phyloP scores from a whole-genome alignment of 1,139 yeast genomes.

The Suhomyces ambrosiae region DNA sequence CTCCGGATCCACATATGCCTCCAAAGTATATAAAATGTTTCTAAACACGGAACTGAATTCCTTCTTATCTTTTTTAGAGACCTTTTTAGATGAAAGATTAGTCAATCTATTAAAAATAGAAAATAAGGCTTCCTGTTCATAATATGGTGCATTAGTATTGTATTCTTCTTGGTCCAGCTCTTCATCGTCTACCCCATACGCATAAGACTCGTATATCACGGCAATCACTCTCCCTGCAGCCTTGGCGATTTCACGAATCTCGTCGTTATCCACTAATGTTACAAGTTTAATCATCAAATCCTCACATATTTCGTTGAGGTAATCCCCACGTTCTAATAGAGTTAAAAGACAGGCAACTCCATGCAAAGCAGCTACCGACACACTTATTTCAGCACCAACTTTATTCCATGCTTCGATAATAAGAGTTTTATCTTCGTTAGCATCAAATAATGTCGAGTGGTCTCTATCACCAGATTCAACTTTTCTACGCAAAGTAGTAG shows the following conservation, averaged over 20 bases:
- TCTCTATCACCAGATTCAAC: conserved; percentile 47
- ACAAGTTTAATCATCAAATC: conserved; percentile 42
- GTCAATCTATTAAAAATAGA: conserved; percentile 48
- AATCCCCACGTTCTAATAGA: conserved; percentile 40
- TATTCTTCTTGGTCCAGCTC: conserved; percentile 38
- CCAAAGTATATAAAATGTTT: conserved; percentile 57
- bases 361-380: conserved; percentile 49
- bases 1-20: conserved; percentile 42
- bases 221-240: conserved; percentile 67
- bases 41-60: conserved; percentile 64
- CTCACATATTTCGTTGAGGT: conserved; percentile 45
- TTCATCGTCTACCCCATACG: conserved; percentile 40
- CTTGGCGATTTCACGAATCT: conserved; percentile 41
- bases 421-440: conserved; percentile 39
- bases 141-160: conserved; percentile 55
- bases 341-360: conserved; percentile 52
- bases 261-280: conserved; percentile 47
- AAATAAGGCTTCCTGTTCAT: conserved; percentile 56
- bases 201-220: conserved; percentile 59
- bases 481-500: conserved; percentile 35
- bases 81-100: conserved; percentile 54
- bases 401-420: conserved; percentile 37
- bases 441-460: conserved; percentile 45
- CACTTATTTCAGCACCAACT: conserved; percentile 38
- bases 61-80: conserved; percentile 64